Conservation (phyloP, 148 eudicot species). For the Polygonum maritimum region DNA sequence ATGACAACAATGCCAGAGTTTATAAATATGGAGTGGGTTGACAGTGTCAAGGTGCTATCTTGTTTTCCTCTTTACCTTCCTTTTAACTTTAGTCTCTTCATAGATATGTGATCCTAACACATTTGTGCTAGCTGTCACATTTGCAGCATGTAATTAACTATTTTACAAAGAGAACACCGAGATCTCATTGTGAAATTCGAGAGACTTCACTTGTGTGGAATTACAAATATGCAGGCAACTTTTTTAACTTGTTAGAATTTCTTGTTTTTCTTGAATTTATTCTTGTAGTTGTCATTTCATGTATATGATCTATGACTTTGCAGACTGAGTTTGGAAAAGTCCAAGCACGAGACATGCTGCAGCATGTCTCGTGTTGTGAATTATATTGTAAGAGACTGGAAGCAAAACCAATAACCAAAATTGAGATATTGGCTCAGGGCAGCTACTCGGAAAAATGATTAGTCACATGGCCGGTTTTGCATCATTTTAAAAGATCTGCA, state of each 20-base stretch:
- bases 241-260: neutral
- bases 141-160: constrained; percentile 91
- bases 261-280: neutral
- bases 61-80: neutral
- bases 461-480: neutral
- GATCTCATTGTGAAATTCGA: constrained; percentile 87
- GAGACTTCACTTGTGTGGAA: constrained; percentile 98
- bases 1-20: constrained; percentile 99
- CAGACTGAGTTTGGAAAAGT: constrained; percentile 92
- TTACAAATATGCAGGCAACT: constrained; percentile 85
- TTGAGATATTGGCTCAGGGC: neutral
- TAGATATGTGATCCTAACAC: neutral
- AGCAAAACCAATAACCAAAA: neutral
- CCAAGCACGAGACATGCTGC: constrained; percentile 98
- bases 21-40: constrained; percentile 92
- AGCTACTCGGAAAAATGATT: neutral
- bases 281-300: neutral
- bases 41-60: constrained; percentile 61
- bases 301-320: neutral
- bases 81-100: neutral
- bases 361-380: constrained; percentile 27
- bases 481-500: neutral
- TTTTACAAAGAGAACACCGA: constrained; percentile 87
- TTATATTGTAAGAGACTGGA: neutral
- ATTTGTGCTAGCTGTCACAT: constrained; percentile 8